These are phyloP conservation scores for Mycena rosella DNA, from an alignment of 768 basidiomycete species.

Conservation along the genomic window DNA sequence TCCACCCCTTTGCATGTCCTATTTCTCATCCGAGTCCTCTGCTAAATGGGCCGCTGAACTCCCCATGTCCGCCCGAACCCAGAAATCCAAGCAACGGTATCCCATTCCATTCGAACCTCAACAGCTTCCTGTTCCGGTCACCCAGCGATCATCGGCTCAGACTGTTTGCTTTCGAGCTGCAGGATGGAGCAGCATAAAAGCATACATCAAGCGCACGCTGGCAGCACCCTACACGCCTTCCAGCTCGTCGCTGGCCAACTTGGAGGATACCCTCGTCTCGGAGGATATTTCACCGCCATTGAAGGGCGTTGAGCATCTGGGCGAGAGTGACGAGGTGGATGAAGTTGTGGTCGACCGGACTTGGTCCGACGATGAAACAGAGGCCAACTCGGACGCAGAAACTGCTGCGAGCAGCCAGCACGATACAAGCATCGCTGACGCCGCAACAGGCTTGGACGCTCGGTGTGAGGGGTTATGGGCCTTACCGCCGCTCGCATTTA, in stretches of 20 bases:
- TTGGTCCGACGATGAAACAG: slow-evolving; percentile 60
- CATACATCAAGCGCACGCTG: slow-evolving; percentile 28
- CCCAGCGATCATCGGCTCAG: not conserved
- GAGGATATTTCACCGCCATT: not conserved
- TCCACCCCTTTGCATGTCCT: not conserved
- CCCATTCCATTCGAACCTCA: slow-evolving; percentile 12
- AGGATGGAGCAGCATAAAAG: slow-evolving; percentile 14
- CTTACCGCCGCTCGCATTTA: slow-evolving; percentile 15
- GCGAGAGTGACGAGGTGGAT: slow-evolving; percentile 55
- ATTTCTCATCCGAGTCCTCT: not conserved
- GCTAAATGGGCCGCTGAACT: slow-evolving; percentile 24
- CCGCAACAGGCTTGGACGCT: slow-evolving; percentile 1
- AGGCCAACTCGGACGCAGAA: slow-evolving; percentile 44
- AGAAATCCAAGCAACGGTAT: slow-evolving; percentile 5
- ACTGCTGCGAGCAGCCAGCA: slow-evolving; percentile 28
- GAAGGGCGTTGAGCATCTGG: slow-evolving; percentile 6
- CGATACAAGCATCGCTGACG: slow-evolving; percentile 24
- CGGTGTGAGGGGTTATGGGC: slow-evolving; percentile 28
- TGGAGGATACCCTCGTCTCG: slow-evolving; percentile 15
- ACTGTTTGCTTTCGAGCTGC: slow-evolving; percentile 1
- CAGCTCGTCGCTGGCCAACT: slow-evolving; percentile 11
- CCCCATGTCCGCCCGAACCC: slow-evolving; percentile 14
- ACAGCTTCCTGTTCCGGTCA: slow-evolving; percentile 26
- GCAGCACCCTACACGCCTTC: slow-evolving; percentile 31
- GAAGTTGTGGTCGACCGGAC: slow-evolving; percentile 72